phyloP scores from a whole-genome alignment of 768 basidiomycete genomes.

The Tricholoma furcatifolium region DNA sequence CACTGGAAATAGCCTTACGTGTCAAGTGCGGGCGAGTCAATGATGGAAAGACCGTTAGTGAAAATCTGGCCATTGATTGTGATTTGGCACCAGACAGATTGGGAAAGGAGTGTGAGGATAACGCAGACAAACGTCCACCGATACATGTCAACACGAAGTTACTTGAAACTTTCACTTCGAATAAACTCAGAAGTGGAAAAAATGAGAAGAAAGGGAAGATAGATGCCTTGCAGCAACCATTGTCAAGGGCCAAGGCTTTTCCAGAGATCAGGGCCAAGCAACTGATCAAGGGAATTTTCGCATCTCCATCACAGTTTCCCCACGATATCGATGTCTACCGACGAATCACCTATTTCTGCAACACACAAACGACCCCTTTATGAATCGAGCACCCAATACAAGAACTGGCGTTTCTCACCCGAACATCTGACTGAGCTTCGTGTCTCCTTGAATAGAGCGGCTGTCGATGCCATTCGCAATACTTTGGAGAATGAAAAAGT shows the following conservation, averaged over 20 bases:
- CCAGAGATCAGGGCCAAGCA: too few relatives aligned
- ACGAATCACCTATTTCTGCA: neutral
- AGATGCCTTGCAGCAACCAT: too few relatives aligned
- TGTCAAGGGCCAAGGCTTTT: too few relatives aligned
- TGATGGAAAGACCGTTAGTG: constrained; percentile 37
- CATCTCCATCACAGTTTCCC: neutral
- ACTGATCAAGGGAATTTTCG: neutral
- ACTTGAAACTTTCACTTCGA: too few relatives aligned
- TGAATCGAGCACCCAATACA: constrained; percentile 77
- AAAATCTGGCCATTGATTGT: constrained; percentile 29
- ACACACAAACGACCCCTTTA: constrained; percentile 50
- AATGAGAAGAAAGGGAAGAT: too few relatives aligned
- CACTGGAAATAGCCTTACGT: constrained; percentile 22
- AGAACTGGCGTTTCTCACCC: constrained; percentile 86
- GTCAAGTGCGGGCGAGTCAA: constrained; percentile 30
- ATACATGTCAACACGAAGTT: too few relatives aligned
- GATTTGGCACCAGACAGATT: constrained; percentile 9
- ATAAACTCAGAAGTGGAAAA: too few relatives aligned
- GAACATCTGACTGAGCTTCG: constrained; percentile 63
- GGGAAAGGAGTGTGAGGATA: neutral
- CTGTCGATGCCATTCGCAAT: constrained; percentile 71
- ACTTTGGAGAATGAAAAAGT: constrained; percentile 84
- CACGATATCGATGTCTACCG: constrained; percentile 9
- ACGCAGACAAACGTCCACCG: too few relatives aligned
- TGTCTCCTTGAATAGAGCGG: constrained; percentile 65